Base-by-base conservation (phyloP, 164 flowering plant genomes). In the Taxillus chinensis region DNA sequence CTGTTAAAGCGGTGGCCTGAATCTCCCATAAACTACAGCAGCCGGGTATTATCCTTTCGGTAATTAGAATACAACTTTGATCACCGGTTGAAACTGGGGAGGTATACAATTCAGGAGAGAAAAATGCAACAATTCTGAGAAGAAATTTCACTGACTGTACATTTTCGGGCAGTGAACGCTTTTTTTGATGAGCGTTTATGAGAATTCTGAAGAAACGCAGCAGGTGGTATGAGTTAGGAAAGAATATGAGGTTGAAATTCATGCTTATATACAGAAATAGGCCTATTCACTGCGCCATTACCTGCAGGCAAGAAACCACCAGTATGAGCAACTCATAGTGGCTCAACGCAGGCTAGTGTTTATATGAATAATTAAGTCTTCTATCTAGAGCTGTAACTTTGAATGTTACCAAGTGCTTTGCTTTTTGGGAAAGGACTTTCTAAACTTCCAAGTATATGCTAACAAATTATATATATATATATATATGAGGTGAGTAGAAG, bases 21-120 rank as follows among this genome's bases (percentile, higher is more conserved):
- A 80, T 67, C 61, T 85, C 93, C 87, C 88, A 84, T 10, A 79
- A 55, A 73, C 68, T 75, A 62, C 69, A 59, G 39, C 12, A 62
- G 48, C 68, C 66, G 41, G 69, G 61, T 2, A 53, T 7, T 63
- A 67, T 66, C 39, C 64, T 69, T 41, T 75, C 82, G 68, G 1
- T 39, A 60, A 68, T 73, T 45, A 57, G 57, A 57, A 58, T 40
- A 74, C 42, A 42, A 13, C 60, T 76, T 42, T 59, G 77, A 62
- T 64, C 75, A 60, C 63, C 69, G 67, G 45, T 72, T 55, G 78
- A 68, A 61, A 56, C 43, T 46, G 68, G 65, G 48, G 70, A 63
- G 52, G 50, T 43, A 56, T 50, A 17, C 60, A 79, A 60, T 55
- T 68, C 80, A 15, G 74, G 53, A 56, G 82, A 85, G 48, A 70